Percentiles rank a stretch among this genome's conserved stretches.
Conservation (phyloP, 306 rosid genomes). For the Dalbergia cochinchinensis region DNA sequence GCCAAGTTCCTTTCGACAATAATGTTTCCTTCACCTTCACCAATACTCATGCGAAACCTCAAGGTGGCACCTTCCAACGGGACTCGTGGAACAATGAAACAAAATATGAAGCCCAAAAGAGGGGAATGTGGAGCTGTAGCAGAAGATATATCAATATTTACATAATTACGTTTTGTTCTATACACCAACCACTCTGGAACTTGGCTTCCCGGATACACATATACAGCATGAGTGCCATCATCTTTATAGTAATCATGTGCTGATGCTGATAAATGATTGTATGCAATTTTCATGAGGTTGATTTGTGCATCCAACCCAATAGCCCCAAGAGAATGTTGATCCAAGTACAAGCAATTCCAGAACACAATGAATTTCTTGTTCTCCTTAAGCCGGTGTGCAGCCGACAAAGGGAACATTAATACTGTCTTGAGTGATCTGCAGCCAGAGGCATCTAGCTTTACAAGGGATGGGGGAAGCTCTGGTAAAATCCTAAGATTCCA, state of each 20-base stretch:
- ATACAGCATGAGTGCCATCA: background rate
- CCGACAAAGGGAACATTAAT: background rate
- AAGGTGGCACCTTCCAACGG: background rate
- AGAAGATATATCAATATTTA: background rate
- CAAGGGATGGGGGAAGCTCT: slow-evolving; percentile 37
- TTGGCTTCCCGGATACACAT: slow-evolving; percentile 1
- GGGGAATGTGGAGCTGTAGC: background rate
- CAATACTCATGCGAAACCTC: background rate
- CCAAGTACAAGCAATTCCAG: slow-evolving; percentile 24
- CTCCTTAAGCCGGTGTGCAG: background rate
- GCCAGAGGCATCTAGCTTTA: background rate
- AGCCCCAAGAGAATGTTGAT: slow-evolving; percentile 13
- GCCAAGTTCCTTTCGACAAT: background rate
- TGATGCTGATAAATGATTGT: background rate
- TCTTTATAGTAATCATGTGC: background rate
- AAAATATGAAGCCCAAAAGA: background rate
- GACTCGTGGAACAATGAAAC: background rate
- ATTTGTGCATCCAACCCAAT: slow-evolving; percentile 2
- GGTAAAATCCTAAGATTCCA: background rate
- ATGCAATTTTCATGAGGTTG: slow-evolving; percentile 3
- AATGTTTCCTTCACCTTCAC: background rate
- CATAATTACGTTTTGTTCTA: background rate
- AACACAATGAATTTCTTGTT: background rate
- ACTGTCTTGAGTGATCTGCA: slow-evolving; percentile 1
- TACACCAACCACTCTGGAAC: slow-evolving; percentile 2